Evolutionary conservation across 179 eudicot species (phyloP).

Genomic region (Spinacia oleracea): DNA sequence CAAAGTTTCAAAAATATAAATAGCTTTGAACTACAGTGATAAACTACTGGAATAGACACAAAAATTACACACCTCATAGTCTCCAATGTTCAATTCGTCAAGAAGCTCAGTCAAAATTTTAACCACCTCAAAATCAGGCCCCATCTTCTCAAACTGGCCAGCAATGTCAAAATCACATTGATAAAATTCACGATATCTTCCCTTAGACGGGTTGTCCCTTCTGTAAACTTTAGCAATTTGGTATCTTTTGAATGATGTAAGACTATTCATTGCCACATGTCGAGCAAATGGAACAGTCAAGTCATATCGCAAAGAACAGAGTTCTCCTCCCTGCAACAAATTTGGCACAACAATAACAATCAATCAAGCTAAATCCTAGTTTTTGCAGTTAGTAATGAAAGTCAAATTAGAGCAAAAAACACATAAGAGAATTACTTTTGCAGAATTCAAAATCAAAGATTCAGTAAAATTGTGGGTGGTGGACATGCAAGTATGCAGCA

Average conservation of each 20-base stretch:
- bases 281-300: slow-evolving; percentile 97
- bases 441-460: neutral
- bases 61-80: slow-evolving; percentile 69
- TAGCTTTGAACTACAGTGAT: neutral
- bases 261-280: slow-evolving; percentile 85
- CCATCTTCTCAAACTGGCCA: slow-evolving; percentile 85
- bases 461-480: neutral
- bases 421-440: neutral
- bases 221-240: slow-evolving; percentile 96
- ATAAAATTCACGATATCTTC: slow-evolving; percentile 95
- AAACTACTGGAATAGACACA: neutral
- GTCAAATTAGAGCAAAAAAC: neutral
- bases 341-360: slow-evolving; percentile 14
- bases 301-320: slow-evolving; percentile 93
- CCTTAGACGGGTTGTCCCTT: slow-evolving; percentile 98
- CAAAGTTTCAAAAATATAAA: slow-evolving; percentile 5
- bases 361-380: neutral
- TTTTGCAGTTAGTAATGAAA: neutral
- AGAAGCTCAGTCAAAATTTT: slow-evolving; percentile 89
- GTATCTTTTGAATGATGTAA: slow-evolving; percentile 86
- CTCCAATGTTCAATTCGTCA: slow-evolving; percentile 81
- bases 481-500: neutral
- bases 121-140: slow-evolving; percentile 89
- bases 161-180: slow-evolving; percentile 98
- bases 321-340: slow-evolving; percentile 85